Percentiles rank a stretch among this genome's conserved stretches.
These are phyloP conservation scores for Trametes punicea DNA, from an alignment of 768 basidiomycete species.

Conservation along the genomic window DNA sequence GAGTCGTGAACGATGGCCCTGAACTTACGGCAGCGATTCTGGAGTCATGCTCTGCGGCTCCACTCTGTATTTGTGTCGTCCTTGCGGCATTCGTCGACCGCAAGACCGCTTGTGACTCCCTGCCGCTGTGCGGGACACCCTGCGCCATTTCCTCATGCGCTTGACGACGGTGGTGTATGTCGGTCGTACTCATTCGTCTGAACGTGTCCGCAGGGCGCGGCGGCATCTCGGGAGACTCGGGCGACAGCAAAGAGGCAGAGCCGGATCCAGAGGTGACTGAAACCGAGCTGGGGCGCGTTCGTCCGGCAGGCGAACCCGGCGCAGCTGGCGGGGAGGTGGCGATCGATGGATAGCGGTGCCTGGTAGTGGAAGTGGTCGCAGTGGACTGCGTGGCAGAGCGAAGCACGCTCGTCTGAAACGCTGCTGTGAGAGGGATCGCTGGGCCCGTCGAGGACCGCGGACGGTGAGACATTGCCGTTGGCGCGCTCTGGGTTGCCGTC, in stretches of 20 bases:
- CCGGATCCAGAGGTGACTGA: neutral
- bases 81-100: neutral
- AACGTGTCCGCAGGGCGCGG: slow-evolving; percentile 15
- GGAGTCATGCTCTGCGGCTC: neutral
- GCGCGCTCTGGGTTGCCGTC: slow-evolving; percentile 15
- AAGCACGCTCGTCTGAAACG: slow-evolving; percentile 25
- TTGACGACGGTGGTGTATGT: slow-evolving; percentile 18
- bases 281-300: slow-evolving; percentile 8
- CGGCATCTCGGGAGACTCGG: slow-evolving; percentile 7
- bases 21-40: neutral
- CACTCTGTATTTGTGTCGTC: slow-evolving; percentile 4
- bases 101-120: neutral
- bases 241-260: neutral
- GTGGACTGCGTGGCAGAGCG: slow-evolving; percentile 15
- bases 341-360: slow-evolving; percentile 21
- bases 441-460: slow-evolving; percentile 22
- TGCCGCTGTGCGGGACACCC: neutral
- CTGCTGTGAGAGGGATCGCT: slow-evolving; percentile 21
- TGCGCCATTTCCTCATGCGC: neutral
- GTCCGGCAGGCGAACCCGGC: neutral
- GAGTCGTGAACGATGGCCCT: neutral
- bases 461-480: slow-evolving; percentile 24
- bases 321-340: neutral
- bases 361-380: neutral
- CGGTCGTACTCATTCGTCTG: slow-evolving; percentile 21